Conservation (phyloP, 2,329 filamentous ascomycete genomes). For the Fusarium agapanthi region DNA sequence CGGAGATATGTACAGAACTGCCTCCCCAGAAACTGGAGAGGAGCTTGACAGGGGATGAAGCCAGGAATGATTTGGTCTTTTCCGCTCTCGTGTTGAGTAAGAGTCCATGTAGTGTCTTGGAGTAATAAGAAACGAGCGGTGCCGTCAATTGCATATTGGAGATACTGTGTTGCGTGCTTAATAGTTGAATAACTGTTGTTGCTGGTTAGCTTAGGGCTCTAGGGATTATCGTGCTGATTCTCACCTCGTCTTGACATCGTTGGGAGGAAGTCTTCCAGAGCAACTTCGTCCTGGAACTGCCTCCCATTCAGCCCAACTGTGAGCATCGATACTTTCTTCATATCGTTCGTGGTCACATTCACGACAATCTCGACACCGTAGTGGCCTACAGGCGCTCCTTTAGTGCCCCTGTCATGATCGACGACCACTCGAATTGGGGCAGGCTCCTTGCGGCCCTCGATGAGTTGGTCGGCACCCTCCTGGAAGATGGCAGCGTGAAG, state of each 20-base stretch:
- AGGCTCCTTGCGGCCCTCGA: constrained; percentile 72
- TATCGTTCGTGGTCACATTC: constrained; percentile 65
- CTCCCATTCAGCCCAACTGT: constrained; percentile 73
- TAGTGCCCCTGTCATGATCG: constrained; percentile 73
- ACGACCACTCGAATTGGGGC: constrained; percentile 77
- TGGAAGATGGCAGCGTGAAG: constrained; percentile 77
- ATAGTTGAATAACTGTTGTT: constrained; percentile 74
- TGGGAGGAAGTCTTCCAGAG: constrained; percentile 75
- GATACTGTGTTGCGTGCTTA: constrained; percentile 75
- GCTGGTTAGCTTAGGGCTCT: constrained; percentile 45
- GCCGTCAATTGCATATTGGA: constrained; percentile 71
- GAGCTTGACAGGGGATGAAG: constrained; percentile 89
- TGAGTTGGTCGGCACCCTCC: constrained; percentile 68
- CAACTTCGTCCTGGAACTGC: constrained; percentile 77
- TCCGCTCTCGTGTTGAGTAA: constrained; percentile 69
- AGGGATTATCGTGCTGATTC: constrained; percentile 36
- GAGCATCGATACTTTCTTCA: constrained; percentile 58
- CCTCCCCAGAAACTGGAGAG: constrained; percentile 82
- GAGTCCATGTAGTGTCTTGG: constrained; percentile 77
- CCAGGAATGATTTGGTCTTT: constrained; percentile 74
- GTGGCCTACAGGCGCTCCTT: constrained; percentile 71
- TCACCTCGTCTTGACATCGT: constrained; percentile 78
- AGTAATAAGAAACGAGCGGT: constrained; percentile 79
- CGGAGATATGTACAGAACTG: constrained; percentile 56
- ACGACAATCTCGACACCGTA: constrained; percentile 77